These are phyloP conservation scores for Trametes punicea DNA, from an alignment of 768 basidiomycete genomes.

Conservation along the genomic window DNA sequence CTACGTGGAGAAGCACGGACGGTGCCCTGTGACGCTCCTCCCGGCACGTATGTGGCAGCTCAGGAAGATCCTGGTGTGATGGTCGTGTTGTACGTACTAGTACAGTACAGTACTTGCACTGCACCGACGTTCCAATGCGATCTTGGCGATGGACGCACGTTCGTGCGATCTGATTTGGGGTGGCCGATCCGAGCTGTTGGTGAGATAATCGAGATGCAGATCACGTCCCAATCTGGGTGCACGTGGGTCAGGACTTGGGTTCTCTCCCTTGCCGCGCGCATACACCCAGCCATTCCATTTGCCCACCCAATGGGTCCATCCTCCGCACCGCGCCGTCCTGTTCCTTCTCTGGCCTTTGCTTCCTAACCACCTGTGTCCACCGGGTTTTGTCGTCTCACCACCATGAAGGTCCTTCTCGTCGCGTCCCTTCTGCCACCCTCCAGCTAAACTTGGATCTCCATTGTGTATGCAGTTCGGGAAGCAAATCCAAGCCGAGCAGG, in stretches of 20 bases:
- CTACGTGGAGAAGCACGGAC: conserved; percentile 70
- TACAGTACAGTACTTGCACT: not conserved
- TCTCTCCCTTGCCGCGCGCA: not conserved
- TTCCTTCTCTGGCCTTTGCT: conserved; percentile 1
- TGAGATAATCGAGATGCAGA: conserved; percentile 16
- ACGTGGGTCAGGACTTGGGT: conserved; percentile 19
- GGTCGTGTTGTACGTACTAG: not conserved
- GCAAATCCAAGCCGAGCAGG: conserved; percentile 92
- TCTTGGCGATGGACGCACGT: conserved; percentile 22
- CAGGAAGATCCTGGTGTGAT: conserved; percentile 77
- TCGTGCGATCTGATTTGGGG: conserved; percentile 20
- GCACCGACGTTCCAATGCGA: conserved; percentile 10
- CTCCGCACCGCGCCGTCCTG: not conserved
- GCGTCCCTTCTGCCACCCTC: conserved; percentile 1
- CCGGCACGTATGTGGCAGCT: conserved; percentile 77
- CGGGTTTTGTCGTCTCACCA: conserved; percentile 9
- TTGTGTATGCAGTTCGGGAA: conserved; percentile 80
- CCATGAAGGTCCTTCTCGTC: conserved; percentile 31
- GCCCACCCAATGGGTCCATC: conserved; percentile 9
- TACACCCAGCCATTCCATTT: not conserved
- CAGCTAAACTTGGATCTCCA: conserved; percentile 5
- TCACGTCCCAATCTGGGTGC: conserved; percentile 10
- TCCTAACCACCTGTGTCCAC: conserved; percentile 3
- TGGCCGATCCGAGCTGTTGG: conserved; percentile 1
- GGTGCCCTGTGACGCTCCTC: conserved; percentile 85